phyloP scores from a whole-genome alignment of 1,139 yeast genomes.

The Scheffersomyces stambukii region DNA sequence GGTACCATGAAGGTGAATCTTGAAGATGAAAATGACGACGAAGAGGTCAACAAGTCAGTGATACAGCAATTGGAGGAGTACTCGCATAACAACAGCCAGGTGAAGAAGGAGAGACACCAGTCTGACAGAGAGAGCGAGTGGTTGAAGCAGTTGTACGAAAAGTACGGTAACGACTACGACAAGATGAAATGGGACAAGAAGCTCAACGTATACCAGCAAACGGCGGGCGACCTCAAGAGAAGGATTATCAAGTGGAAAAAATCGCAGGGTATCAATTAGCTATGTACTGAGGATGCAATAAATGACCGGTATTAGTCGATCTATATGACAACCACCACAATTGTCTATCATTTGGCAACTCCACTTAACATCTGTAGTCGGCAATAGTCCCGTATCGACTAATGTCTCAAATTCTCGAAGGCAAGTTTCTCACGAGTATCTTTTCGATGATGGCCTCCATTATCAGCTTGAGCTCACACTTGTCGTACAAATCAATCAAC shows the following conservation, averaged over 20 bases:
- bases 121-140: slow-evolving; percentile 75
- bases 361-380: no score
- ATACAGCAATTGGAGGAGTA: slow-evolving; percentile 66
- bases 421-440: slow-evolving; percentile 34
- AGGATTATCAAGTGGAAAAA: slow-evolving; percentile 67
- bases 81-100: slow-evolving; percentile 48
- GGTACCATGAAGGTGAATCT: slow-evolving; percentile 47
- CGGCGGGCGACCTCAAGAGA: slow-evolving; percentile 76
- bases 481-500: slow-evolving; percentile 34
- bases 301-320: no score
- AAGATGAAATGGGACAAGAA: slow-evolving; percentile 92
- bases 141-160: slow-evolving; percentile 59
- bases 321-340: no score
- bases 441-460: slow-evolving; percentile 49
- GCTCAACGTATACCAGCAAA: slow-evolving; percentile 76
- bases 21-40: slow-evolving; percentile 15
- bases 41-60: slow-evolving; percentile 34
- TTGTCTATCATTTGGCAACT: no score
- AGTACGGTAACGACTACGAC: slow-evolving; percentile 83
- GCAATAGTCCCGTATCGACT: slow-evolving; percentile 13
- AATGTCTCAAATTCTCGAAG: slow-evolving; percentile 20
- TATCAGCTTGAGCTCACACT: slow-evolving; percentile 40
- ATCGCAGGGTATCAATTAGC: slow-evolving; percentile 19
- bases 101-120: slow-evolving; percentile 50
- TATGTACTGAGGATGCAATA: not conserved